Conservation (phyloP, 2,329 filamentous ascomycete species). For the Cladobotryum mycophilum region DNA sequence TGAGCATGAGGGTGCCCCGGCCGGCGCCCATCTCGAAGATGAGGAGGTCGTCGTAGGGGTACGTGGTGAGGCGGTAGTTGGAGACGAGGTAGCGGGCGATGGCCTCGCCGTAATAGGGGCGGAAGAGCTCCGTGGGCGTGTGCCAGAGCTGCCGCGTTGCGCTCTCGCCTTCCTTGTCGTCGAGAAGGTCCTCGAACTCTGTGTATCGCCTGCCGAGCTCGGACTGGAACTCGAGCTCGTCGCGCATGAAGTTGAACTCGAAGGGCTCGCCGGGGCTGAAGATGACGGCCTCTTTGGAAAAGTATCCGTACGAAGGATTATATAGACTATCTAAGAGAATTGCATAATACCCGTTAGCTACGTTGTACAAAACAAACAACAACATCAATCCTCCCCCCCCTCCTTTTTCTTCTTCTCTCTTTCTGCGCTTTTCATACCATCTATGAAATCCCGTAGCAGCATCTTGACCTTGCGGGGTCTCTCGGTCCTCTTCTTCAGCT, state of each 20-base stretch:
- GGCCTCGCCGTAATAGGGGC: slow-evolving; percentile 93
- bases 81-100: slow-evolving; percentile 93
- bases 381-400: too few species aligned
- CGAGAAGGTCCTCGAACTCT: slow-evolving; percentile 83
- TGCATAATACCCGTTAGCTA: neutral
- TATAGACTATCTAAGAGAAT: slow-evolving; percentile 73
- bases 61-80: slow-evolving; percentile 91
- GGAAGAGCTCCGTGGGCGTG: slow-evolving; percentile 94
- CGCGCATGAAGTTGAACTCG: slow-evolving; percentile 71
- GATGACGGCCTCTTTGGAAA: slow-evolving; percentile 93
- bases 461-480: slow-evolving; percentile 88
- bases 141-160: slow-evolving; percentile 91
- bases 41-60: slow-evolving; percentile 92
- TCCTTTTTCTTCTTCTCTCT: too few species aligned
- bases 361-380: neutral
- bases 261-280: slow-evolving; percentile 91
- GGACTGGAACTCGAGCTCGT: slow-evolving; percentile 79
- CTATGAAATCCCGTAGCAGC: slow-evolving; percentile 95
- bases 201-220: slow-evolving; percentile 74
- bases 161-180: slow-evolving; percentile 58
- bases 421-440: slow-evolving; percentile 49
- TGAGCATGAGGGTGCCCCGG: slow-evolving; percentile 95
- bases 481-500: slow-evolving; percentile 65
- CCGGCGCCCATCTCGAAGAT: slow-evolving; percentile 99
- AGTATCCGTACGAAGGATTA: slow-evolving; percentile 92